Conservation (phyloP, 2,329 filamentous ascomycete species). For the Ceratocystiopsis sp. region DNA sequence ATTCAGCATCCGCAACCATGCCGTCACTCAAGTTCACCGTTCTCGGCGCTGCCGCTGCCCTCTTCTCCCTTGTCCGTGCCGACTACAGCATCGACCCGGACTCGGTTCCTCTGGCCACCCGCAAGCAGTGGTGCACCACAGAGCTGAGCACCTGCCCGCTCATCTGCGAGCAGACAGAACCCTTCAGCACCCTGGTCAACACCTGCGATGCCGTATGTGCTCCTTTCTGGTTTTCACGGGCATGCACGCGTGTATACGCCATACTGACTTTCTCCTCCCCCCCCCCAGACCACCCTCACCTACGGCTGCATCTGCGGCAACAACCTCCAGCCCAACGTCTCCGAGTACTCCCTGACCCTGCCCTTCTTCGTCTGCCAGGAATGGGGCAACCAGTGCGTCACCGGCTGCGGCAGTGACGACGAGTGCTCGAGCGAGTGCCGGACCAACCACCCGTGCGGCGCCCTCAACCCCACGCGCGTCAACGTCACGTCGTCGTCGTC, state of each 20-base stretch:
- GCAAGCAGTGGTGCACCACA: slow-evolving; percentile 47
- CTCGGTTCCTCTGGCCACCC: slow-evolving; percentile 31
- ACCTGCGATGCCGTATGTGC: slow-evolving; percentile 45
- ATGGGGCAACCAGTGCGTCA: slow-evolving; percentile 53
- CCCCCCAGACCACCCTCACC: slow-evolving; percentile 34
- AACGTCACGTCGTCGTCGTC: slow-evolving; percentile 36
- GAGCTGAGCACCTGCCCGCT: slow-evolving; percentile 49
- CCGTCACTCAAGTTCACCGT: slow-evolving; percentile 34
- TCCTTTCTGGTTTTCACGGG: background rate
- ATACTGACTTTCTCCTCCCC: slow-evolving; percentile 13
- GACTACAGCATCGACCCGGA: slow-evolving; percentile 46
- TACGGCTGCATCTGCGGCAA: slow-evolving; percentile 59
- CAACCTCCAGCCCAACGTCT: slow-evolving; percentile 49
- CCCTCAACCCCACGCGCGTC: slow-evolving; percentile 40
- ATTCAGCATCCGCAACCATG: slow-evolving; percentile 23
- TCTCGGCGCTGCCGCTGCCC: slow-evolving; percentile 35
- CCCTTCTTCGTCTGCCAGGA: slow-evolving; percentile 62
- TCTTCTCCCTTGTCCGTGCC: slow-evolving; percentile 35
- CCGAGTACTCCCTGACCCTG: slow-evolving; percentile 61
- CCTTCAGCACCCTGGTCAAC: slow-evolving; percentile 39
- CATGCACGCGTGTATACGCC: background rate
- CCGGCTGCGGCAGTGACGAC: slow-evolving; percentile 33
- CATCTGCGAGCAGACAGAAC: slow-evolving; percentile 48
- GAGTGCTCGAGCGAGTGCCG: slow-evolving; percentile 46
- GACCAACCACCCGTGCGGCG: slow-evolving; percentile 55